A percentile compares a stretch with the other conserved stretches of the same genome.
Conservation (phyloP, 1,284 basidiomycete genomes). For the Boletus semigastroideus region DNA sequence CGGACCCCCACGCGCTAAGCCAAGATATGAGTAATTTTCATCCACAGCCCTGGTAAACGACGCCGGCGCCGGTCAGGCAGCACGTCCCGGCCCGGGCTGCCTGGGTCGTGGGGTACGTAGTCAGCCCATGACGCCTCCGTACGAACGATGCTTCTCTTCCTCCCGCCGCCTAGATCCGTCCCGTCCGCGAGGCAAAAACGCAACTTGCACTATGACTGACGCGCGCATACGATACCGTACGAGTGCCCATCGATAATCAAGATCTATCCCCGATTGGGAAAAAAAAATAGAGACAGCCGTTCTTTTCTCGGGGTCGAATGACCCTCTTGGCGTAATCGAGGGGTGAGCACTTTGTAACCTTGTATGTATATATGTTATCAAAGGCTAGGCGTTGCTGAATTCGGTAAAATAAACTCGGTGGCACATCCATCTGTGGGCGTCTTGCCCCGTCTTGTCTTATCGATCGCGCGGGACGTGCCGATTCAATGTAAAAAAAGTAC, state of each 20-base stretch:
- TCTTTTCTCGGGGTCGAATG: too few species aligned
- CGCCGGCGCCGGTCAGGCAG: neutral
- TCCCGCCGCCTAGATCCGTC: conserved; percentile 12
- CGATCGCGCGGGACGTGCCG: neutral
- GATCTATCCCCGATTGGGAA: conserved; percentile 7
- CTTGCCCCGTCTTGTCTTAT: neutral
- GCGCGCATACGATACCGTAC: neutral
- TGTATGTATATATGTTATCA: neutral
- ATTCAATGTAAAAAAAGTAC: neutral
- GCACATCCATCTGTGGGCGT: neutral
- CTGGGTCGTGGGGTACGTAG: neutral
- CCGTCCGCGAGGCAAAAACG: conserved; percentile 1
- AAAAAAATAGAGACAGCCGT: neutral
- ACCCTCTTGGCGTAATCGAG: neutral
- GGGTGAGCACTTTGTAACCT: neutral
- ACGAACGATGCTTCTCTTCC: neutral
- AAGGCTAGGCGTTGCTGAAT: too few species aligned
- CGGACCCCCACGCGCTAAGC: conserved; percentile 3
- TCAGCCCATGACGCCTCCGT: too few species aligned
- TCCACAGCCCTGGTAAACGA: conserved; percentile 3
- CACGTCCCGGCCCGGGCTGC: neutral
- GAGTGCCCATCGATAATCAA: conserved; percentile 5
- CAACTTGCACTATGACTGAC: too few species aligned
- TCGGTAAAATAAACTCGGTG: neutral
- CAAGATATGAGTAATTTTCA: neutral